A percentile compares a stretch with the other conserved stretches of the same genome.
These are phyloP conservation scores for Lagenaria siceraria DNA, from an alignment of 306 rosid genomes.

Conservation along the genomic window DNA sequence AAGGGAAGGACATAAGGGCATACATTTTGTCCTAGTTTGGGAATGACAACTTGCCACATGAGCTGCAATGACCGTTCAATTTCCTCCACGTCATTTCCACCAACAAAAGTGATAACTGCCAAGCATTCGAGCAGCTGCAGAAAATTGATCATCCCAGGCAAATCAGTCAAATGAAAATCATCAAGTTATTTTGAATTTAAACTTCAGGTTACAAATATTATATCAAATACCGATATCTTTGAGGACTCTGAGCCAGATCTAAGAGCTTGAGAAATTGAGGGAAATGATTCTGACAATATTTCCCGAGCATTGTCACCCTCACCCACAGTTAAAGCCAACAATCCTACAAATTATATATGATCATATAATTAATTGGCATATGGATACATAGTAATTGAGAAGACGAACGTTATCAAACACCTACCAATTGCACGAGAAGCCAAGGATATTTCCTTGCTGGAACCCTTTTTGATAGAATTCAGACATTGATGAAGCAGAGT, in stretches of 20 bases:
- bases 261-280: conserved; percentile 52
- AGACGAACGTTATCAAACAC: conserved; percentile 15
- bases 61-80: conserved; percentile 73
- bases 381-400: background rate
- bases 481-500: conserved; percentile 79
- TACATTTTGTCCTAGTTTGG: conserved; percentile 70
- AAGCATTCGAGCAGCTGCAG: conserved; percentile 73
- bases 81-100: conserved; percentile 72
- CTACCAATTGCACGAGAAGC: conserved; percentile 76
- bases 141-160: conserved; percentile 15
- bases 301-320: conserved; percentile 61
- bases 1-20: conserved; percentile 4
- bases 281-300: conserved; percentile 49
- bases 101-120: conserved; percentile 76
- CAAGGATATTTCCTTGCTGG: conserved; percentile 62
- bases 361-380: background rate
- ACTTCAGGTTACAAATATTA: background rate
- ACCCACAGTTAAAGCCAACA: conserved; percentile 76
- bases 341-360: conserved; percentile 31
- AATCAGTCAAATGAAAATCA: background rate
- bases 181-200: background rate
- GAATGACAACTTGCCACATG: conserved; percentile 92
- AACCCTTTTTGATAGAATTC: conserved; percentile 65
- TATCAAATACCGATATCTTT: conserved; percentile 40
- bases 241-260: conserved; percentile 37